phyloP scores from a whole-genome alignment of 192 early-diverging fungal genomes.

The Mortierella antarctica region DNA sequence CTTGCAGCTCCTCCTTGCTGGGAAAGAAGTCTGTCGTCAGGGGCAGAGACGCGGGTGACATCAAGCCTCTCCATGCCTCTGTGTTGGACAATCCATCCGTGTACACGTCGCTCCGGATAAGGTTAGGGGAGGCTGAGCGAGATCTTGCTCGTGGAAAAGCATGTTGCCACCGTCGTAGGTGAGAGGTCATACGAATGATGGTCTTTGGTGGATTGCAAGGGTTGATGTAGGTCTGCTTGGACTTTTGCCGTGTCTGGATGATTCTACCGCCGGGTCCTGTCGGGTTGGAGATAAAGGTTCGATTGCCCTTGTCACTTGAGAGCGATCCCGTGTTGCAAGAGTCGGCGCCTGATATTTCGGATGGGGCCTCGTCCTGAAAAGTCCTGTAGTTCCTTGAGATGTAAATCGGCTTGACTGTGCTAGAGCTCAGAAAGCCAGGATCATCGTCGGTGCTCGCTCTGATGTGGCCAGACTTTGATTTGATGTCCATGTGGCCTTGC shows the following conservation, averaged over 20 bases:
- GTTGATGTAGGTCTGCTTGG: constrained; percentile 60
- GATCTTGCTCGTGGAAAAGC: constrained; percentile 66
- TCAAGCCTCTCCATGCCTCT: constrained; percentile 89
- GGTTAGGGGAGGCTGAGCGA: constrained; percentile 55
- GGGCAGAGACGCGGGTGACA: constrained; percentile 93
- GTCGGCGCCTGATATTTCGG: constrained; percentile 27
- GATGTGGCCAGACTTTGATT: constrained; percentile 22
- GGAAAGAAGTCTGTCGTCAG: constrained; percentile 90
- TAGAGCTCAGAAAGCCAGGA: constrained; percentile 54
- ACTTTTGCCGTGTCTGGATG: constrained; percentile 37
- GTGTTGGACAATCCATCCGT: constrained; percentile 60
- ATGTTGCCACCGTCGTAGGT: constrained; percentile 90
- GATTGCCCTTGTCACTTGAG: constrained; percentile 41
- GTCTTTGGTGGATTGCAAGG: constrained; percentile 78
- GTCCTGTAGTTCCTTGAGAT: constrained; percentile 46
- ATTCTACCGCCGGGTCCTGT: constrained; percentile 37
- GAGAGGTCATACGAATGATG: constrained; percentile 65
- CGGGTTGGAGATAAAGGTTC: constrained; percentile 33
- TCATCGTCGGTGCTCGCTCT: constrained; percentile 60
- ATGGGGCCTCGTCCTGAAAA: constrained; percentile 21
- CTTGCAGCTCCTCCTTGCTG: constrained; percentile 71
- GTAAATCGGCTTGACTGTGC: constrained; percentile 62
- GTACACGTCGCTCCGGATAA: constrained; percentile 60
- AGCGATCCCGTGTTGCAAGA: constrained; percentile 50
- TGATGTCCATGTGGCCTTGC: constrained; percentile 39